phyloP scores from a whole-genome alignment of 2,329 filamentous ascomycete genomes.

The Fusarium equiseti region DNA sequence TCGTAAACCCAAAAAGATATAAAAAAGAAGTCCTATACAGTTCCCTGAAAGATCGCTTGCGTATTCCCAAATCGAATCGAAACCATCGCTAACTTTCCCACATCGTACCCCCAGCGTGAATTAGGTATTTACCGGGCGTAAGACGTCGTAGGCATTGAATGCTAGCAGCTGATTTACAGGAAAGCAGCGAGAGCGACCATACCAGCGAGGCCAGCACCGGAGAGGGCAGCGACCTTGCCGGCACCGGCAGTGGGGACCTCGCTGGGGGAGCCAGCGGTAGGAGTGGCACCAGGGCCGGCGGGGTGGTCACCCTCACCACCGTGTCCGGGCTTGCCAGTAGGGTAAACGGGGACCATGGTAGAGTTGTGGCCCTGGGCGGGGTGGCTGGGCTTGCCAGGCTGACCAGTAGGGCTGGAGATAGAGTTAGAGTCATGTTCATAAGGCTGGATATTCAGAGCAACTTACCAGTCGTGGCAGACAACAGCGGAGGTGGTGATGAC shows the following conservation, averaged over 20 bases:
- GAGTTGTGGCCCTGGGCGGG: slow-evolving; percentile 52
- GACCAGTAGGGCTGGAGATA: slow-evolving; percentile 34
- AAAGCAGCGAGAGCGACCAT: slow-evolving; percentile 70
- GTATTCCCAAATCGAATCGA: slow-evolving; percentile 40
- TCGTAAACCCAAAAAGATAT: slow-evolving; percentile 47
- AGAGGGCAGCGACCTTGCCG: slow-evolving; percentile 67
- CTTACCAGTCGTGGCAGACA: slow-evolving; percentile 67
- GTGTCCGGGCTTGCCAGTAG: slow-evolving; percentile 34
- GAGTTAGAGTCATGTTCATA: slow-evolving; percentile 33
- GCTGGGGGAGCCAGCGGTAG: slow-evolving; percentile 49
- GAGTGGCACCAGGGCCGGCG: slow-evolving; percentile 45
- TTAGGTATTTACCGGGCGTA: slow-evolving; percentile 57
- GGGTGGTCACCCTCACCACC: slow-evolving; percentile 26
- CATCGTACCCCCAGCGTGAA: slow-evolving; percentile 53
- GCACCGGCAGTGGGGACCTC: slow-evolving; percentile 66
- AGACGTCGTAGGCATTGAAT: slow-evolving; percentile 56
- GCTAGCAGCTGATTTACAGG: slow-evolving; percentile 64
- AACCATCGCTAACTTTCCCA: slow-evolving; percentile 50
- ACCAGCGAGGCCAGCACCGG: slow-evolving; percentile 70
- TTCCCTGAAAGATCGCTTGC: slow-evolving; percentile 46
- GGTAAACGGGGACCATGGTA: slow-evolving; percentile 43
- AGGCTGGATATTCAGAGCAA: slow-evolving; percentile 11
- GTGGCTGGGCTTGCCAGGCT: slow-evolving; percentile 4
- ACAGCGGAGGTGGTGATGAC: slow-evolving; percentile 65
- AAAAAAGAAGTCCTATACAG: slow-evolving; percentile 52